Conservation (phyloP, 139 green algal species). For the Dunaliella primolecta region DNA sequence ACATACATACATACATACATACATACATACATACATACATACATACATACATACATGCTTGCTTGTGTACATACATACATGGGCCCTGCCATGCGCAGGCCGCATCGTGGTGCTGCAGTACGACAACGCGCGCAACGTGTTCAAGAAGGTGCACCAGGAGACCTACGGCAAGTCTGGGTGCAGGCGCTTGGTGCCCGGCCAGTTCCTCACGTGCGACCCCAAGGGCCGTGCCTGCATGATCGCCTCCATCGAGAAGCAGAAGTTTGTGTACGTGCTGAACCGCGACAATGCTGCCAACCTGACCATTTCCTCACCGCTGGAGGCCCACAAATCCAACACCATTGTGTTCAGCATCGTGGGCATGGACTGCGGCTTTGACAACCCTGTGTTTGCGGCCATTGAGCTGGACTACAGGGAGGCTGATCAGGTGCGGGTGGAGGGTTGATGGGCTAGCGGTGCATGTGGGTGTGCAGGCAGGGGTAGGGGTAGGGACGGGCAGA, state of each 20-base stretch:
- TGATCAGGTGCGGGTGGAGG: constrained; percentile 66
- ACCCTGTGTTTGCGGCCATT: constrained; percentile 97
- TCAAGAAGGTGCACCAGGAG: constrained; percentile 94
- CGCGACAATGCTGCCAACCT: constrained; percentile 88
- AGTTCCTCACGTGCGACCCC: constrained; percentile 90
- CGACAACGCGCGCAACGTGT: constrained; percentile 78
- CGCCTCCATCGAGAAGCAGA: constrained; percentile 93
- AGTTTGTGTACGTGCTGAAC: constrained; percentile 99
- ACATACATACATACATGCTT: no score
- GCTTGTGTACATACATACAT: no score
- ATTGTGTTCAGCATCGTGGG: constrained; percentile 80
- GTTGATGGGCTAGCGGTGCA: neutral
- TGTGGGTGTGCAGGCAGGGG: neutral
- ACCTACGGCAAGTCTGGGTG: constrained; percentile 95
- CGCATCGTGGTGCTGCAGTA: constrained; percentile 95
- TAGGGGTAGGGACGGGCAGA: neutral
- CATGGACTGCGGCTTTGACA: constrained; percentile 97
- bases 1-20: no score
- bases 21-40: no score
- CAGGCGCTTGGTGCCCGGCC: constrained; percentile 90
- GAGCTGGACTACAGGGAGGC: constrained; percentile 94
- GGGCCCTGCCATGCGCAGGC: no score
- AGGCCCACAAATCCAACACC: constrained; percentile 93
- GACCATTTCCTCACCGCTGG: constrained; percentile 95
- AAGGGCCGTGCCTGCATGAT: constrained; percentile 95